Percentiles rank a stretch among this genome's conserved stretches.
Evolutionary conservation across 257 asterid genomes (phyloP).

Genomic region (Capsicum baccatum): DNA sequence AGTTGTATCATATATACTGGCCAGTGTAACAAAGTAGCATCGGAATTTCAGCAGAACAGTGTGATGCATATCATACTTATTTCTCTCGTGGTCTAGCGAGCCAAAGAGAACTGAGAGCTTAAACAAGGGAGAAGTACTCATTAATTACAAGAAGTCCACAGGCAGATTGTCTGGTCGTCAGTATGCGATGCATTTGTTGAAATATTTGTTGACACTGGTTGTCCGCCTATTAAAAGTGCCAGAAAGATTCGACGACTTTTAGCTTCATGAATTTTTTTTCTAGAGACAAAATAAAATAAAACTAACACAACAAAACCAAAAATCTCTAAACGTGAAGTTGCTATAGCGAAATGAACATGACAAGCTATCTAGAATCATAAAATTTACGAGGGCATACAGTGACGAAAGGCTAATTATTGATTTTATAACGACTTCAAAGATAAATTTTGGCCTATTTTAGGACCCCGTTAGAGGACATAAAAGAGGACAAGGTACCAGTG

Average conservation of each 20-base stretch:
- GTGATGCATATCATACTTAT: slow-evolving; percentile 7
- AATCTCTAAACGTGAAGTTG: neutral
- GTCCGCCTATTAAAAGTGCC: slow-evolving; percentile 62
- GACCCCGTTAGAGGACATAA: neutral
- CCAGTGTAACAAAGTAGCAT: neutral
- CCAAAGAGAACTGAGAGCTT: slow-evolving; percentile 96
- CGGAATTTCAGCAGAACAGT: neutral
- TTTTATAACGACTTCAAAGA: neutral
- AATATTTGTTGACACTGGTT: slow-evolving; percentile 85
- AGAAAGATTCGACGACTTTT: neutral
- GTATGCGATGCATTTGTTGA: slow-evolving; percentile 81
- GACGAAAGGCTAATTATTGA: neutral
- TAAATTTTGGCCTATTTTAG: neutral
- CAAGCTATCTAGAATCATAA: neutral
- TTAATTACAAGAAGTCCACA: slow-evolving; percentile 75
- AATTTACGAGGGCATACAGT: neutral
- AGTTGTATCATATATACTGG: neutral
- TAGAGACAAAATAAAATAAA: neutral
- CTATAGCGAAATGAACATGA: neutral
- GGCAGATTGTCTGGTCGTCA: slow-evolving; percentile 89
- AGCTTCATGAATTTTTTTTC: neutral
- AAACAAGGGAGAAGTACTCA: slow-evolving; percentile 84
- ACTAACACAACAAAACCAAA: slow-evolving; percentile 13
- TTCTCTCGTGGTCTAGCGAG: slow-evolving; percentile 87
- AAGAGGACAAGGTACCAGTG: neutral